These are phyloP conservation scores for Gossypium herbaceum DNA, from an alignment of 345 rosid species.

Conservation along the genomic window DNA sequence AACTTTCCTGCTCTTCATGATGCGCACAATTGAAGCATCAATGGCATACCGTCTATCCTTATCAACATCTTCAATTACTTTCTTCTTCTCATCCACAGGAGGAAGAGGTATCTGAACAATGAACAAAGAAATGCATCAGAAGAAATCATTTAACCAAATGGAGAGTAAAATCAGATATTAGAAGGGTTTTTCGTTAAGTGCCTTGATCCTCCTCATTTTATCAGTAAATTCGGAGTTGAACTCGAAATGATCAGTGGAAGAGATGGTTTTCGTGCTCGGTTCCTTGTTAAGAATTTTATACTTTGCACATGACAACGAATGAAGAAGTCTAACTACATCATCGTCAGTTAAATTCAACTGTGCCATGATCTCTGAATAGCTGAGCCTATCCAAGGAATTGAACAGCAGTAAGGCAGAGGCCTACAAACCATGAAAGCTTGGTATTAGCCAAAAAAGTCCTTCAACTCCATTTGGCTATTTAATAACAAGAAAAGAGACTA, in stretches of 20 bases:
- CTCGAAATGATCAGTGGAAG: slow-evolving; percentile 38
- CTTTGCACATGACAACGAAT: slow-evolving; percentile 55
- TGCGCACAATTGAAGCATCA: slow-evolving; percentile 75
- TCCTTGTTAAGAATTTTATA: slow-evolving; percentile 49
- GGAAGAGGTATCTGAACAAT: slow-evolving; percentile 61
- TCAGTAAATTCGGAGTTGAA: slow-evolving; percentile 60
- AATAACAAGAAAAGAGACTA: neutral
- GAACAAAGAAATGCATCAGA: slow-evolving; percentile 8
- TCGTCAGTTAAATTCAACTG: slow-evolving; percentile 59
- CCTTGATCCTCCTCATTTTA: slow-evolving; percentile 76
- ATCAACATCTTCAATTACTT: slow-evolving; percentile 65
- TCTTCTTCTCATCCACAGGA: slow-evolving; percentile 61
- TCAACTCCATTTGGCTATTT: neutral
- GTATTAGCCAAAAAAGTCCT: slow-evolving; percentile 1
- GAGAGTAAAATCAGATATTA: neutral
- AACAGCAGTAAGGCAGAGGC: slow-evolving; percentile 62
- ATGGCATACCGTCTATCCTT: slow-evolving; percentile 69
- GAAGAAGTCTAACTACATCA: slow-evolving; percentile 59
- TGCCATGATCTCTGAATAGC: slow-evolving; percentile 61
- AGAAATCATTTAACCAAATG: neutral
- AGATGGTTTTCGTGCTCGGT: slow-evolving; percentile 39
- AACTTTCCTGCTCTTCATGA: slow-evolving; percentile 69
- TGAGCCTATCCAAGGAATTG: slow-evolving; percentile 52
- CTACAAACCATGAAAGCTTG: slow-evolving; percentile 26
- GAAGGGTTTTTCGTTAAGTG: slow-evolving; percentile 6